Conservation (phyloP, 169 alveolate species). For the Cryptosporidium ryanae region DNA sequence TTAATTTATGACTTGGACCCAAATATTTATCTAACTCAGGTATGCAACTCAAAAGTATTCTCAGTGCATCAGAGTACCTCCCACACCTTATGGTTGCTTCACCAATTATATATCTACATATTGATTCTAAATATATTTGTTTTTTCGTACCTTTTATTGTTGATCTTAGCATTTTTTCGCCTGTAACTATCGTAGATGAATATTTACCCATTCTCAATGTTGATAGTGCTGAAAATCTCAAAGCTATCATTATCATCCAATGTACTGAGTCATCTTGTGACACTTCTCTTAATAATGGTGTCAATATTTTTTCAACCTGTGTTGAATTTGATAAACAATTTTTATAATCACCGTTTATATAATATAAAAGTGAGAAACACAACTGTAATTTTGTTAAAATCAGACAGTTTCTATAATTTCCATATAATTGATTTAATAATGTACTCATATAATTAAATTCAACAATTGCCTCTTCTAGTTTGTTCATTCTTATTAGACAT, state of each 20-base stretch:
- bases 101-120: conserved; percentile 69
- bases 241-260: conserved; percentile 61
- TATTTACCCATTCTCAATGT: conserved; percentile 49
- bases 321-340: conserved; percentile 44
- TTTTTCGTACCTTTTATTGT: conserved; percentile 45
- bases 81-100: conserved; percentile 75
- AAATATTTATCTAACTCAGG: conserved; percentile 57
- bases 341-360: conserved; percentile 40
- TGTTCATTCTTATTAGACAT: conserved; percentile 43
- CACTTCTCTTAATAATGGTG: conserved; percentile 54
- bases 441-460: conserved; percentile 50
- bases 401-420: conserved; percentile 37
- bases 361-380: conserved; percentile 49
- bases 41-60: conserved; percentile 50
- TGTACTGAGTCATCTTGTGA: conserved; percentile 43
- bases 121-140: conserved; percentile 60
- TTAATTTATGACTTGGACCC: conserved; percentile 73
- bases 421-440: conserved; percentile 52
- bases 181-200: conserved; percentile 55
- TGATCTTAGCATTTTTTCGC: conserved; percentile 71
- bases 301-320: conserved; percentile 33
- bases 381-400: conserved; percentile 41
- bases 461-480: conserved; percentile 51
- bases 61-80: conserved; percentile 51
- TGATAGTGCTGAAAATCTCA: conserved; percentile 62